Conservation (phyloP, 352 stramenopile species). For the Phytopythium sindhum region DNA sequence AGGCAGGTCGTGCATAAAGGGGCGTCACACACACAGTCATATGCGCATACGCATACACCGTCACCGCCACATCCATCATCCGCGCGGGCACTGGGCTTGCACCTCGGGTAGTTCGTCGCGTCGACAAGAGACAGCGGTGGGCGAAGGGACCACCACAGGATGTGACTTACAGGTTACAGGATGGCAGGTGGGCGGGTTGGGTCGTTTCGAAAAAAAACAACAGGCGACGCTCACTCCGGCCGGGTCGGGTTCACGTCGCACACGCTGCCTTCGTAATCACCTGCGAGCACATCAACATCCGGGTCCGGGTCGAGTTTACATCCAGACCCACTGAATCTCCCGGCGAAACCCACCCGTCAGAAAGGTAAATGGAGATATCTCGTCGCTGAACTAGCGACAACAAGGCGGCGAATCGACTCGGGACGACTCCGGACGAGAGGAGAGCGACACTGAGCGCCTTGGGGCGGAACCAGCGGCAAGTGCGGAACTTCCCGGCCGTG, state of each 20-base stretch:
- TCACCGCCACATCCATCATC: neutral
- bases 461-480: neutral
- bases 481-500: neutral
- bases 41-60: too few species aligned
- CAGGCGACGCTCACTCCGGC: neutral
- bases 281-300: neutral
- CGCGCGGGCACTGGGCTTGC: neutral
- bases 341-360: too few species aligned
- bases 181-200: too few species aligned
- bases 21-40: neutral
- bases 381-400: neutral
- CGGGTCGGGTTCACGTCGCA: too few species aligned
- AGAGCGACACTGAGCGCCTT: too few species aligned
- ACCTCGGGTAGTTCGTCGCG: neutral
- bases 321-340: too few species aligned
- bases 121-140: neutral
- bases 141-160: neutral
- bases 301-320: too few species aligned
- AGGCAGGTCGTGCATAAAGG: neutral
- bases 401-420: too few species aligned
- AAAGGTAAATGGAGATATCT: neutral
- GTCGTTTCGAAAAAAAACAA: neutral
- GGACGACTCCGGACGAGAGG: too few species aligned
- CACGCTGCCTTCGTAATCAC: neutral
- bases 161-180: neutral